These are phyloP conservation scores for Xylaria polymorpha DNA, from an alignment of 2,329 filamentous ascomycete species.

Conservation along the genomic window DNA sequence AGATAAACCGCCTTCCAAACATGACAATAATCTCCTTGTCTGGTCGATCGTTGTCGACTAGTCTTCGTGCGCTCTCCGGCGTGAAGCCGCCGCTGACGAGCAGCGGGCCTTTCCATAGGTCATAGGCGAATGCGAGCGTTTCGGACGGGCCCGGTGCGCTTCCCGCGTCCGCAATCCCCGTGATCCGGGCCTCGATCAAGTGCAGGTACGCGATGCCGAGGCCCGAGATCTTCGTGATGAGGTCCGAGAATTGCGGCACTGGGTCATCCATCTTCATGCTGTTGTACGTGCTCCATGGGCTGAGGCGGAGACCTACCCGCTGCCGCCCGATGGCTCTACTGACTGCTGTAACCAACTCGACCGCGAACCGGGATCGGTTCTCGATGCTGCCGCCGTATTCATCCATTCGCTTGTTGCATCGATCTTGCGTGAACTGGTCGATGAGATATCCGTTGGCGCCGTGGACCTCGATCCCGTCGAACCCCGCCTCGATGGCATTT, in stretches of 20 bases:
- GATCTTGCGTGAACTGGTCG: constrained; percentile 62
- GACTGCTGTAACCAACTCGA: constrained; percentile 54
- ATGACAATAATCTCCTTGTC: constrained; percentile 51
- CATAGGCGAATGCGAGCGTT: constrained; percentile 38
- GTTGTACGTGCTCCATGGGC: constrained; percentile 70
- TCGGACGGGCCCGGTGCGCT: constrained; percentile 36
- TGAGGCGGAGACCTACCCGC: constrained; percentile 65
- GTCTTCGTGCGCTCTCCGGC: constrained; percentile 36
- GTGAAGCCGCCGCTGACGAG: constrained; percentile 51
- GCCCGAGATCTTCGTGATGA: constrained; percentile 61
- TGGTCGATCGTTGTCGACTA: constrained; percentile 45
- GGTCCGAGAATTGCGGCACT: constrained; percentile 68
- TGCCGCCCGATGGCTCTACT: constrained; percentile 58
- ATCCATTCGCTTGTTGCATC: constrained; percentile 35
- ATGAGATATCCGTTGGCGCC: constrained; percentile 70
- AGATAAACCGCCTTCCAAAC: constrained; percentile 62
- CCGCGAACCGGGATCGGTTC: constrained; percentile 55
- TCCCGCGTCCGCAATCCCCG: constrained; percentile 55
- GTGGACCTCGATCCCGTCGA: constrained; percentile 75
- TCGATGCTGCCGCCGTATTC: constrained; percentile 33
- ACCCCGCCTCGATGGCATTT: constrained; percentile 71
- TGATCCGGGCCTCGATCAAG: constrained; percentile 67
- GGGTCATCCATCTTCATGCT: constrained; percentile 71
- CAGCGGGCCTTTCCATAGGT: constrained; percentile 48
- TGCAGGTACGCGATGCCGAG: constrained; percentile 70